Base-by-base conservation (phyloP, 768 basidiomycete species). In the Tulasnella sp. region DNA sequence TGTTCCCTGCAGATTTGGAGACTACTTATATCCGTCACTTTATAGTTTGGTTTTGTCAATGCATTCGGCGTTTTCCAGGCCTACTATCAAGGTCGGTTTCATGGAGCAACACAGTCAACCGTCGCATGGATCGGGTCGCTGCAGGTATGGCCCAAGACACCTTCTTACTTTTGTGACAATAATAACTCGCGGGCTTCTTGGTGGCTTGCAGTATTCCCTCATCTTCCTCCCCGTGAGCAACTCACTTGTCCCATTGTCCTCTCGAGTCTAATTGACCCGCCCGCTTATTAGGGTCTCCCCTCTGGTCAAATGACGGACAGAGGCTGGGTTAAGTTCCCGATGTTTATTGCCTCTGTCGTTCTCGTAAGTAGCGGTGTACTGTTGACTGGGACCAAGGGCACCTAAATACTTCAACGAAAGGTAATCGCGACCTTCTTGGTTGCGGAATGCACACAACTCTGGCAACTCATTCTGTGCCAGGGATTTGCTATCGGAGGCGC, bases 71-170 rank as follows among this genome's bases (percentile, higher is more conserved):
- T 77, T 9, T 77, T 77, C 58, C 76, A 77, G 38, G 48, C 76
- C 19, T 77, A 77, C 38, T 77, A 77, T 71, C 39, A 39, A 19
- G 58, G n/a, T 38, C 34, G 31, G 36, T 40, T 77, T 34, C 58
- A 36, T 7, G 76, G 76, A 27, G 56, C 68, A 34, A 77, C 76
- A 12, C 76, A 77, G 58, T 77, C 76, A 5, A 71, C 76, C 21
- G 74, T 72, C 46, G 78, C 78, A 0, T 79, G 78, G 78, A 79
- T 79, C 42, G 78, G 78, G 39, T 79, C 78, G 18, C 40, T 79
- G 36, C 78, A 79, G 31, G 78, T 79, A 73, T 36, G 72, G 27
- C 9, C 12, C 2, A 27, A 10, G 14, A 36, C 27, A 31, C 34
- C 62, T 16, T 10, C 62, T 39, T n/a, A 1, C 39, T n/a, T 21